A percentile compares a stretch with the other conserved stretches of the same genome.
Conservation (phyloP, 345 rosid genomes). For the Diplotaxis tenuifolia region DNA sequence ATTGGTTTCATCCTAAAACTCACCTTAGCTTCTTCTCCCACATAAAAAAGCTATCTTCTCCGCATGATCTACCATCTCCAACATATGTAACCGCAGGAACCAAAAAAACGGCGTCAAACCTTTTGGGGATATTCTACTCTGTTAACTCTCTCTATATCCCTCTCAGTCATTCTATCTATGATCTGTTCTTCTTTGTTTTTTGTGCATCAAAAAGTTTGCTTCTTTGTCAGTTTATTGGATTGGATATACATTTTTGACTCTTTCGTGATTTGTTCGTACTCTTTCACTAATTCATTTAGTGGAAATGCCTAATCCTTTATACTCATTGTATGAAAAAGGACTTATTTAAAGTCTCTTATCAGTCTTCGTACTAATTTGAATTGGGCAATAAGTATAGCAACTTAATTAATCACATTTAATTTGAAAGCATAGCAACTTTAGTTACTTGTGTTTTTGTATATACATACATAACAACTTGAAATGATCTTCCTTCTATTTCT, state of each 20-base stretch:
- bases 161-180: not conserved
- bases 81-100: not conserved
- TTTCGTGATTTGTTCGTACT: constrained; percentile 11
- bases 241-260: constrained; percentile 37
- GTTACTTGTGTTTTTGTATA: not conserved
- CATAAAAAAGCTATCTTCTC: constrained; percentile 12
- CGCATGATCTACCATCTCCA: constrained; percentile 18
- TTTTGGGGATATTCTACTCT: not conserved
- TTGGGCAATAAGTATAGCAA: too few relatives aligned
- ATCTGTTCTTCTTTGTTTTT: constrained; percentile 1
- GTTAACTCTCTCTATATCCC: not conserved
- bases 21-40: constrained; percentile 48
- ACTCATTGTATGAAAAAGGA: too few relatives aligned
- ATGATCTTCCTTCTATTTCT: not conserved
- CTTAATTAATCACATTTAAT: not conserved
- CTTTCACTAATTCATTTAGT: not conserved
- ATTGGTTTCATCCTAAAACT: constrained; percentile 75
- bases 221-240: constrained; percentile 14
- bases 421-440: not conserved
- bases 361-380: too few relatives aligned
- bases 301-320: too few relatives aligned
- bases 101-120: not conserved
- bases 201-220: constrained; percentile 18
- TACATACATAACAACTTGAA: not conserved
- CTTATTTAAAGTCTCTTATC: too few relatives aligned